Percentiles rank a stretch among this genome's conserved stretches.
phyloP scores from a whole-genome alignment of 2,329 filamentous ascomycete genomes.

The Raffaelea deltoideospora region DNA sequence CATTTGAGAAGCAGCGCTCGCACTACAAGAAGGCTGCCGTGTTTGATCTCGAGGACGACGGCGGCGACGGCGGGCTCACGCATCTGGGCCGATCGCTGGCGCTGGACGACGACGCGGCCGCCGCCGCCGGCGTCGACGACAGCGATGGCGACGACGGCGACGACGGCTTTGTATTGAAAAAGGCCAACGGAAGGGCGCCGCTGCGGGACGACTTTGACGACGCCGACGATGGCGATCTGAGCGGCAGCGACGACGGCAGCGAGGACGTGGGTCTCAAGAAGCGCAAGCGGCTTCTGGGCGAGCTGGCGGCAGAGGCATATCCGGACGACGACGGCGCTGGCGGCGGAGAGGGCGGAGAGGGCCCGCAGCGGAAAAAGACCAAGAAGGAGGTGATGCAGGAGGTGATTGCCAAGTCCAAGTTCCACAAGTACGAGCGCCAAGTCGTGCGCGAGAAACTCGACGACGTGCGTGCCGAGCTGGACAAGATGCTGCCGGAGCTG shows the following conservation, averaged over 20 bases:
- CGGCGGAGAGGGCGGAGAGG: slow-evolving; percentile 31
- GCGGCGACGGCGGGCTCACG: slow-evolving; percentile 56
- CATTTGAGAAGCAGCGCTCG: slow-evolving; percentile 66
- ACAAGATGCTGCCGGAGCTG: slow-evolving; percentile 67
- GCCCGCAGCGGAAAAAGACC: slow-evolving; percentile 74
- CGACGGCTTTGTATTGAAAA: neutral
- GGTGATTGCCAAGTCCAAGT: slow-evolving; percentile 91
- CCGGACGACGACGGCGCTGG: slow-evolving; percentile 23
- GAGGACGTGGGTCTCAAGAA: slow-evolving; percentile 35
- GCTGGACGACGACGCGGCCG: slow-evolving; percentile 39
- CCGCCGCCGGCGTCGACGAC: slow-evolving; percentile 34
- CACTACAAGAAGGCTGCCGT: slow-evolving; percentile 57
- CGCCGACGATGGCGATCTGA: slow-evolving; percentile 43
- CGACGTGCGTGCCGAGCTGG: slow-evolving; percentile 67
- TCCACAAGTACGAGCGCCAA: slow-evolving; percentile 88
- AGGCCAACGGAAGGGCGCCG: too few species aligned
- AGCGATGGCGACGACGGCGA: slow-evolving; percentile 19
- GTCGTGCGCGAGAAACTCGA: slow-evolving; percentile 86
- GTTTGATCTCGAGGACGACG: slow-evolving; percentile 84
- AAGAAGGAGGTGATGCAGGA: slow-evolving; percentile 98
- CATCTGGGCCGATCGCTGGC: slow-evolving; percentile 66
- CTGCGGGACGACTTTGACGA: slow-evolving; percentile 65
- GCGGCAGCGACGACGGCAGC: slow-evolving; percentile 37
- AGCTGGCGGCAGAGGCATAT: too few species aligned
- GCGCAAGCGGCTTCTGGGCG: slow-evolving; percentile 40